phyloP scores from a whole-genome alignment of 129 eudicot species.

The Artemisia argyi region DNA sequence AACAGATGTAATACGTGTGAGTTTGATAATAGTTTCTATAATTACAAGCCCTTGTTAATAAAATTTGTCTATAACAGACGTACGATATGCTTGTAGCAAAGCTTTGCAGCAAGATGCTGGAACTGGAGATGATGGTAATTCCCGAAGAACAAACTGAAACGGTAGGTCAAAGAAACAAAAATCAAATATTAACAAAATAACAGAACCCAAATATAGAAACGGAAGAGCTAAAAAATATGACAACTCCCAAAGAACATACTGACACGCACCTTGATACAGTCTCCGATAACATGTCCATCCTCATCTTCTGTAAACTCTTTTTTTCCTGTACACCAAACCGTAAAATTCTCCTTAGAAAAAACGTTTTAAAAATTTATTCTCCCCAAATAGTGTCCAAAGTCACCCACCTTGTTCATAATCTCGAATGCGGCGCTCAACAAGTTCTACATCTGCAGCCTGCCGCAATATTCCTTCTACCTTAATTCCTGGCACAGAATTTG shows the following conservation, averaged over 20 bases:
- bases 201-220: background rate
- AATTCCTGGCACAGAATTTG: slow-evolving; percentile 54
- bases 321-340: slow-evolving; percentile 56
- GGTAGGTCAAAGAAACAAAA: background rate
- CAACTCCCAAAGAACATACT: too few species aligned
- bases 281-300: slow-evolving; percentile 92
- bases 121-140: slow-evolving; percentile 97
- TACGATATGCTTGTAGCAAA: slow-evolving; percentile 89
- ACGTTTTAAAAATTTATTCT: slow-evolving; percentile 1
- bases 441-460: slow-evolving; percentile 98
- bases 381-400: background rate
- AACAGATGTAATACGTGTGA: background rate
- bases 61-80: slow-evolving; percentile 28
- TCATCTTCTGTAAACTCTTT: slow-evolving; percentile 74
- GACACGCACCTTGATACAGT: slow-evolving; percentile 75
- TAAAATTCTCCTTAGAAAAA: slow-evolving; percentile 8
- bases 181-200: slow-evolving; percentile 7
- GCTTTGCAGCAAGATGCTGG: slow-evolving; percentile 99
- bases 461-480: slow-evolving; percentile 94
- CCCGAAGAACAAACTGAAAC: slow-evolving; percentile 81
- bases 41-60: background rate
- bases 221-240: background rate
- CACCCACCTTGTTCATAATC: slow-evolving; percentile 90
- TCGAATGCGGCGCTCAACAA: slow-evolving; percentile 77
- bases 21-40: background rate